Conservation (phyloP, 306 rosid species). For the Phaseolus lunatus region DNA sequence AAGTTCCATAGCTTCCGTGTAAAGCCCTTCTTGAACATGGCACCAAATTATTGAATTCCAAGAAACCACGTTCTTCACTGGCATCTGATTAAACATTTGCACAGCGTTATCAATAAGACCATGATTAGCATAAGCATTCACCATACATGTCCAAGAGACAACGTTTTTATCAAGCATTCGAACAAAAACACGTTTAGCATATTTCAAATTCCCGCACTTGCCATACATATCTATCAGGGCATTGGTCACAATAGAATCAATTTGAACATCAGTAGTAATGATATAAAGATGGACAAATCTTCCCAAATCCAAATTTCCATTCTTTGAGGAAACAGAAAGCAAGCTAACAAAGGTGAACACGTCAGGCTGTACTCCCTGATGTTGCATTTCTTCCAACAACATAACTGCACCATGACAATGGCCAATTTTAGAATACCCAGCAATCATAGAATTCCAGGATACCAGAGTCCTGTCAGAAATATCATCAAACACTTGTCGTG, state of each 20-base stretch:
- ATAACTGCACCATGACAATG: conserved; percentile 46
- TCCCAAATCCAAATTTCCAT: conserved; percentile 58
- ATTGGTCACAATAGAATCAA: conserved; percentile 67
- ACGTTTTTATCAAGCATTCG: conserved; percentile 62
- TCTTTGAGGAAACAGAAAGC: conserved; percentile 72
- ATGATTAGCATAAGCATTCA: conserved; percentile 65
- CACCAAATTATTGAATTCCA: conserved; percentile 81
- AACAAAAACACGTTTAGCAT: conserved; percentile 55
- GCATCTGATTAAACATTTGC: conserved; percentile 62
- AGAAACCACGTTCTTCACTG: conserved; percentile 69
- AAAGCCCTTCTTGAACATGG: conserved; percentile 63
- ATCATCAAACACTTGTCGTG: conserved; percentile 67
- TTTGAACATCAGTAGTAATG: conserved; percentile 52
- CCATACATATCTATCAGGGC: conserved; percentile 77
- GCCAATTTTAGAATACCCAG: conserved; percentile 65
- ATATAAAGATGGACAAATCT: conserved; percentile 62
- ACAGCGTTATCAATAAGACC: conserved; percentile 59
- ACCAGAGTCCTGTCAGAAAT: conserved; percentile 62
- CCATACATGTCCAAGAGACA: conserved; percentile 73
- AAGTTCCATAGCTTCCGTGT: conserved; percentile 63
- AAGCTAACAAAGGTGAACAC: conserved; percentile 69
- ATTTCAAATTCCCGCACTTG: conserved; percentile 66
- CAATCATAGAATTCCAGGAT: conserved; percentile 78
- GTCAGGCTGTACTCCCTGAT: conserved; percentile 57
- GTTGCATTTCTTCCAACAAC: conserved; percentile 63